These are phyloP conservation scores for Cercospora sp. DNA, from an alignment of 2,329 filamentous ascomycete species.

Conservation along the genomic window DNA sequence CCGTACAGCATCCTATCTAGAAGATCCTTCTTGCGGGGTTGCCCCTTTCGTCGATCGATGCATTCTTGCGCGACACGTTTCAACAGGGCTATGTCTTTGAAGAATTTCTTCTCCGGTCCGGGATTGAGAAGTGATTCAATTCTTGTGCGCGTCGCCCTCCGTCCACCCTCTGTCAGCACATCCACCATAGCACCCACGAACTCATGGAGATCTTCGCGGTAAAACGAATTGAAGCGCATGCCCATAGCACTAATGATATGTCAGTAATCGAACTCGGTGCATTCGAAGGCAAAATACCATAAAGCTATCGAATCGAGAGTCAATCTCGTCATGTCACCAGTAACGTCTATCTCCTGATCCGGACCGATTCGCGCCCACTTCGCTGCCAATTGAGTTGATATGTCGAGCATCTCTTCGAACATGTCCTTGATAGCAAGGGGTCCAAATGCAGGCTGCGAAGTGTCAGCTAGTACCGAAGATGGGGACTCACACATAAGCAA, in stretches of 20 bases:
- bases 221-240: constrained; percentile 69
- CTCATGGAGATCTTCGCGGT: constrained; percentile 64
- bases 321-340: constrained; percentile 70
- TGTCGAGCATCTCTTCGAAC: constrained; percentile 51
- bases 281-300: too few species aligned
- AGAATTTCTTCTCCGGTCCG: constrained; percentile 46
- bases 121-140: constrained; percentile 15
- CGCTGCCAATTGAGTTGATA: constrained; percentile 37
- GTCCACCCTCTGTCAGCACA: constrained; percentile 53
- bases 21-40: constrained; percentile 62
- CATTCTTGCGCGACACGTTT: constrained; percentile 61
- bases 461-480: too few species aligned
- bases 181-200: constrained; percentile 62
- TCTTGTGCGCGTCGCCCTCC: constrained; percentile 45
- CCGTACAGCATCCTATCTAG: constrained; percentile 69
- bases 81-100: constrained; percentile 59
- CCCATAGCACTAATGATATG: constrained; percentile 45
- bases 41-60: constrained; percentile 65
- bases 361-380: constrained; percentile 52
- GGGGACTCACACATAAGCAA: too few species aligned
- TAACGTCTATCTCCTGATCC: constrained; percentile 56
- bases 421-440: constrained; percentile 66
- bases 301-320: constrained; percentile 68
- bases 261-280: too few species aligned
- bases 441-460: constrained; percentile 60